Evolutionary conservation across 1,284 basidiomycete genomes (phyloP).

Genomic region (Xerocomus subilludens): DNA sequence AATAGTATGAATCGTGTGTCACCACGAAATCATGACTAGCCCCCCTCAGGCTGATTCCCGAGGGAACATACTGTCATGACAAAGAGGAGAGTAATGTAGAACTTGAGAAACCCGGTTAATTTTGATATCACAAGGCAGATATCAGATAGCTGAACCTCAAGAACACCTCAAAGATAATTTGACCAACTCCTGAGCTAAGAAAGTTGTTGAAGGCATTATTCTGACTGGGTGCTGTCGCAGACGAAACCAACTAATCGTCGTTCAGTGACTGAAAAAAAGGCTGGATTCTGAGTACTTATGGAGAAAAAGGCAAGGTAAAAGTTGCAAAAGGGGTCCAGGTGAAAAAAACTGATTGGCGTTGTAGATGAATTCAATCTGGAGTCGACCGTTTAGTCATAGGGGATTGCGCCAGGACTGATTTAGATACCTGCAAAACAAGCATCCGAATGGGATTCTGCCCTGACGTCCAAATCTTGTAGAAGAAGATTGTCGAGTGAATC

Average conservation of each 20-base stretch:
- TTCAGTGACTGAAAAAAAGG: constrained; percentile 26
- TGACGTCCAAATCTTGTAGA: constrained; percentile 89
- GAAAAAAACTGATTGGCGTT: constrained; percentile 83
- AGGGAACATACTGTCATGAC: constrained; percentile 83
- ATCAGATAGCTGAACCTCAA: constrained; percentile 65
- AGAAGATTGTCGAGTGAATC: constrained; percentile 86
- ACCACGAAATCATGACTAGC: constrained; percentile 31
- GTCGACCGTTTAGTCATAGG: constrained; percentile 1
- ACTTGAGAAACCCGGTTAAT: constrained; percentile 48
- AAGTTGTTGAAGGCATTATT: constrained; percentile 85
- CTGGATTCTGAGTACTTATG: constrained; percentile 57
- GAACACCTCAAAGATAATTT: constrained; percentile 83
- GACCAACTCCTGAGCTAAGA: constrained; percentile 75
- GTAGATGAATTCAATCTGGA: constrained; percentile 82
- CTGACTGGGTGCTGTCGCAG: constrained; percentile 68
- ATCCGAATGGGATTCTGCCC: constrained; percentile 90
- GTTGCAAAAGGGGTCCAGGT: constrained; percentile 86
- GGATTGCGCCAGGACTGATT: constrained; percentile 10
- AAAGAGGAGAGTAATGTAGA: constrained; percentile 82
- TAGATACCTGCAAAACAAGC: constrained; percentile 73
- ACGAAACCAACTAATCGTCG: constrained; percentile 70
- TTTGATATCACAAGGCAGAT: neutral
- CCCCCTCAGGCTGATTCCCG: constrained; percentile 84
- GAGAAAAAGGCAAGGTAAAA: constrained; percentile 89
- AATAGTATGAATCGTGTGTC: constrained; percentile 14